A percentile compares a stretch with the other conserved stretches of the same genome.
Conservation (phyloP, 2,329 filamentous ascomycete species). For the Colletotrichum euphorbiae region DNA sequence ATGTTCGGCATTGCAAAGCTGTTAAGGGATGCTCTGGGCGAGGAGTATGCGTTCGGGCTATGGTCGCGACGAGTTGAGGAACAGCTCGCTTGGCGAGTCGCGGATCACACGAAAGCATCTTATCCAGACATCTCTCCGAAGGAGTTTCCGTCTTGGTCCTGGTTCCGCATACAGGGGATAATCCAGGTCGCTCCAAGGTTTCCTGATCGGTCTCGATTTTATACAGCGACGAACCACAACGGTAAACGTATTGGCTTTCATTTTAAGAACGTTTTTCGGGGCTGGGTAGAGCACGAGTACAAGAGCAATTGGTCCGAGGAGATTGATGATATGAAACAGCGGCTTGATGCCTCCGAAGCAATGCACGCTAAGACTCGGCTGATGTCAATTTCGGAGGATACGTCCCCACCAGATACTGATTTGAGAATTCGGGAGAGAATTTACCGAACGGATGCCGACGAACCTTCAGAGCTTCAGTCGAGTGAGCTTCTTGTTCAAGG, state of each 20-base stretch:
- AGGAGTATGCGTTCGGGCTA: conserved; percentile 36
- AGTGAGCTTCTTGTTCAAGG: not conserved
- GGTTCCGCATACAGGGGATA: not conserved
- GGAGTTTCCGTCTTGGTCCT: conserved; percentile 17
- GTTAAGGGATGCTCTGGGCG: conserved; percentile 2
- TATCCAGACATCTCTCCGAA: not conserved
- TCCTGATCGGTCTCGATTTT: not conserved
- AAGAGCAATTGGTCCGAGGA: conserved; percentile 4
- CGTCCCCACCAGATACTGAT: no score
- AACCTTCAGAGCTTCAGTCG: not conserved
- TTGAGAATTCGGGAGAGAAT: no score
- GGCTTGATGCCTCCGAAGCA: not conserved
- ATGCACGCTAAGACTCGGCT: not conserved
- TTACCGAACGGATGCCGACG: not conserved
- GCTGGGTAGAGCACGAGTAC: conserved; percentile 9
- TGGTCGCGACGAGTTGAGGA: conserved; percentile 39
- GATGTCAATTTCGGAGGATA: no score
- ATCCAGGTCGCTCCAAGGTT: conserved; percentile 6
- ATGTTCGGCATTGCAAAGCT: conserved; percentile 42
- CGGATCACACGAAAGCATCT: not conserved
- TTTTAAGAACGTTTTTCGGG: conserved; percentile 2
- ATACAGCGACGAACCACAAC: not conserved
- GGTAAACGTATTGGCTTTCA: not conserved
- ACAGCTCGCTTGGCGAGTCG: conserved; percentile 41
- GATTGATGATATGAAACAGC: not conserved